These are phyloP conservation scores for Dichomitus squalens DNA, from an alignment of 1,284 basidiomycete species.

Conservation along the genomic window DNA sequence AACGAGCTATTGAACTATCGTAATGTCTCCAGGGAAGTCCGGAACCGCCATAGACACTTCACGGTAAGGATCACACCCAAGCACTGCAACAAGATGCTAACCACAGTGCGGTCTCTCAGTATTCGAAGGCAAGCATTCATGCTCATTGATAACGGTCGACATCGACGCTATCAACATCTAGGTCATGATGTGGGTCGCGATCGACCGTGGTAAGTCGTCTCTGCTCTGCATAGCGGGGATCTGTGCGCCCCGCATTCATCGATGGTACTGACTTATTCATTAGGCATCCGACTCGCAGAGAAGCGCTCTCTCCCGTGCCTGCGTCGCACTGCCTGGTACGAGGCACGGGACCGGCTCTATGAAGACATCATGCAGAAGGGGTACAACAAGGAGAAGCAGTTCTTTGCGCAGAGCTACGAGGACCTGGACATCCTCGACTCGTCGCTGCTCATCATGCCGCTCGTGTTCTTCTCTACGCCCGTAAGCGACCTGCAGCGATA, in stretches of 20 bases:
- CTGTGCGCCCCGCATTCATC: neutral
- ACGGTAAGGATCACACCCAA: conserved; percentile 48
- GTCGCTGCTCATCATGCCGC: conserved; percentile 80
- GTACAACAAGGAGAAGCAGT: conserved; percentile 68
- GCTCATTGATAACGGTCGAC: neutral
- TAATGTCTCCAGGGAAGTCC: conserved; percentile 68
- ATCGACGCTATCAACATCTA: conserved; percentile 27
- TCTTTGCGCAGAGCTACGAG: conserved; percentile 81
- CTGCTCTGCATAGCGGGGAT: neutral
- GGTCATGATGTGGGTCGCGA: conserved; percentile 94
- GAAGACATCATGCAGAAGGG: conserved; percentile 85
- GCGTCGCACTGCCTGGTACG: conserved; percentile 70
- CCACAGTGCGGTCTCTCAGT: conserved; percentile 43
- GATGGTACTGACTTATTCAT: too few species aligned
- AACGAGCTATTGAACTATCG: neutral
- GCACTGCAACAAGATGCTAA: neutral
- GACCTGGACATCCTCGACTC: conserved; percentile 71
- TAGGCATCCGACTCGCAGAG: conserved; percentile 86
- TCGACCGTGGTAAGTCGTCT: conserved; percentile 70
- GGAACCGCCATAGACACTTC: conserved; percentile 82
- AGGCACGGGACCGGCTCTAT: conserved; percentile 78
- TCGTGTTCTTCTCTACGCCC: conserved; percentile 85
- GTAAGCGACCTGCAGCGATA: conserved; percentile 39
- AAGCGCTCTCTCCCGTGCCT: conserved; percentile 85
- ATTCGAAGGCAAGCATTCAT: conserved; percentile 70